A percentile compares a stretch with the other conserved stretches of the same genome.
Conservation (phyloP, 768 basidiomycete genomes). For the Lactifluus echinatus region DNA sequence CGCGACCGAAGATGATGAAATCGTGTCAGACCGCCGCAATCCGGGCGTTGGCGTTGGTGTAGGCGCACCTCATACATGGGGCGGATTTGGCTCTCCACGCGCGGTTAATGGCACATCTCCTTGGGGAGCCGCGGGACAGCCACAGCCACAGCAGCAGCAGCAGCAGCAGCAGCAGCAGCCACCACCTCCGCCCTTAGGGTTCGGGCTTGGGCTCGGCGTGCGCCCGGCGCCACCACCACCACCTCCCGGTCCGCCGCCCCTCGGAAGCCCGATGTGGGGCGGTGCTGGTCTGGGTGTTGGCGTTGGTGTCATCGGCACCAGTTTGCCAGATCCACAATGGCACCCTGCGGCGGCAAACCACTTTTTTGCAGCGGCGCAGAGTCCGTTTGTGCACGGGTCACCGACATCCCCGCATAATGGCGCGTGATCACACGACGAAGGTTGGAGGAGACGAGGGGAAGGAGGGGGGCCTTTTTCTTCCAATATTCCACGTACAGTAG, state of each 20-base stretch:
- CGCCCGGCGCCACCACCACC: slow-evolving; percentile 8
- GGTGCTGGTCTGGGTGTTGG: slow-evolving; percentile 14
- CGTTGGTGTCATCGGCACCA: slow-evolving; percentile 1
- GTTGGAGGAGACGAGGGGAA: neutral
- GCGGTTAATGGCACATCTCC: slow-evolving; percentile 5
- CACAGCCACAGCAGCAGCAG: neutral
- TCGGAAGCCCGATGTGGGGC: slow-evolving; percentile 12
- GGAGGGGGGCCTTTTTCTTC: neutral
- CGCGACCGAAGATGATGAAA: slow-evolving; percentile 73
- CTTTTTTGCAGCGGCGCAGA: slow-evolving; percentile 18
- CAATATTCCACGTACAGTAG: neutral
- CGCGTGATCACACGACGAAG: neutral
- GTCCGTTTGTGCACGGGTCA: slow-evolving; percentile 20
- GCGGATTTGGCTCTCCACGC: slow-evolving; percentile 12
- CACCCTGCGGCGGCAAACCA: slow-evolving; percentile 13
- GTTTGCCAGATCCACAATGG: slow-evolving; percentile 13
- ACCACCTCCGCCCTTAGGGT: slow-evolving; percentile 1
- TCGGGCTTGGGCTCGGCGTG: slow-evolving; percentile 9
- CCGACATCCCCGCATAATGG: slow-evolving; percentile 21
- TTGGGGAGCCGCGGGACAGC: slow-evolving; percentile 1
- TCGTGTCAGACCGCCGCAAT: slow-evolving; percentile 40
- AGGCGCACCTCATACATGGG: slow-evolving; percentile 10
- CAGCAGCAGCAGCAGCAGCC: neutral
- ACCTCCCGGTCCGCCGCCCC: slow-evolving; percentile 4
- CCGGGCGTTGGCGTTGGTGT: neutral